phyloP scores from a whole-genome alignment of 2,329 filamentous ascomycete genomes.

The Alternaria sp. region DNA sequence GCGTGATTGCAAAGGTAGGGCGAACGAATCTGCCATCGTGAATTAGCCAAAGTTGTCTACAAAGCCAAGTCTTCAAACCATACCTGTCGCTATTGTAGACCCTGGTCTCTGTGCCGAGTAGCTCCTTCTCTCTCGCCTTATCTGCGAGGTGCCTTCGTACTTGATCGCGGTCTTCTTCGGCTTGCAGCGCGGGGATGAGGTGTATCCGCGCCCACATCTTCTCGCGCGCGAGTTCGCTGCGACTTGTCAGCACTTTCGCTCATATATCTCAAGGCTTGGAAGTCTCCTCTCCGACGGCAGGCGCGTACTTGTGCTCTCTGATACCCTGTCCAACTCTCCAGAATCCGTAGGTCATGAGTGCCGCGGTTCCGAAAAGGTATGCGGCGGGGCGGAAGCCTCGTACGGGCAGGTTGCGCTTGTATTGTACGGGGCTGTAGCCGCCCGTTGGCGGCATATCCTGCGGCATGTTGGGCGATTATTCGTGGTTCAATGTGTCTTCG shows the following conservation, averaged over 20 bases:
- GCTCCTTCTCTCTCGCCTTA: conserved; percentile 86
- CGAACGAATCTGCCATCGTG: conserved; percentile 61
- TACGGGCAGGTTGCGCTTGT: conserved; percentile 94
- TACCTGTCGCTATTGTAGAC: conserved; percentile 91
- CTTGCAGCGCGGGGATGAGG: conserved; percentile 90
- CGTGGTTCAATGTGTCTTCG: conserved; percentile 38
- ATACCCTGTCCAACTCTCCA: conserved; percentile 83
- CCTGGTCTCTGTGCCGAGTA: conserved; percentile 82
- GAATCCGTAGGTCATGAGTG: conserved; percentile 88
- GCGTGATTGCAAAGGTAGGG: conserved; percentile 78
- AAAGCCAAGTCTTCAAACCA: conserved; percentile 34
- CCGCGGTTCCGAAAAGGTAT: conserved; percentile 77
- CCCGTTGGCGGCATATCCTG: conserved; percentile 96
- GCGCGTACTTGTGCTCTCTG: conserved; percentile 84
- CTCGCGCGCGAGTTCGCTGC: conserved; percentile 89
- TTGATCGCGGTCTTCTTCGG: conserved; percentile 95
- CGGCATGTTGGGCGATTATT: conserved; percentile 70
- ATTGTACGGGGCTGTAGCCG: conserved; percentile 96
- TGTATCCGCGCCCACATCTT: conserved; percentile 99
- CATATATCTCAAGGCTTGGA: not conserved
- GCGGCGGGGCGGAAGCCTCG: conserved; percentile 85
- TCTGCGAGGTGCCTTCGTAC: conserved; percentile 86
- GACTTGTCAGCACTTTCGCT: conserved; percentile 23
- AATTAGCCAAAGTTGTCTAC: conserved; percentile 8
- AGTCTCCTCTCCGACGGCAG: not conserved